Conservation (phyloP, 225 moss, liverwort and hornwort genomes). For the Polytrichum commune region DNA sequence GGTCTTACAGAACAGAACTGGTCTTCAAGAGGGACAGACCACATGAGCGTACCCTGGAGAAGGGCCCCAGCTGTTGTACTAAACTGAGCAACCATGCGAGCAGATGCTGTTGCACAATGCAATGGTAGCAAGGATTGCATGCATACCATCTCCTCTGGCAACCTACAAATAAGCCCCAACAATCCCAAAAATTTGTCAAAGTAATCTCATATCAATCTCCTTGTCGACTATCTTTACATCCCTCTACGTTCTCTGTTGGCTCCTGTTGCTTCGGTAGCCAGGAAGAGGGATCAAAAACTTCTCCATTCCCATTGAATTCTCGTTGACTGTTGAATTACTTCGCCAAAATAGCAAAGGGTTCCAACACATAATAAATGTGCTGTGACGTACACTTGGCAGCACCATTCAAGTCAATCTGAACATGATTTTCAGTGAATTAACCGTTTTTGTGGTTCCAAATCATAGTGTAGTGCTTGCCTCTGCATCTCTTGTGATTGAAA, state of each 20-base stretch:
- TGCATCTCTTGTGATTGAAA: too few species aligned
- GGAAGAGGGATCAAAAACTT: background rate
- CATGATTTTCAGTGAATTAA: too few species aligned
- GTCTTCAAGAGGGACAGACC: too few species aligned
- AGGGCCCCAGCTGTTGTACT: slow-evolving; percentile 60
- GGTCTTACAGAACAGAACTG: too few species aligned
- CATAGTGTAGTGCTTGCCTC: too few species aligned
- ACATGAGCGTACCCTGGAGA: slow-evolving; percentile 94
- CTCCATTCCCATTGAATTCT: too few species aligned
- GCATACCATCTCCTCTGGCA: slow-evolving; percentile 71
- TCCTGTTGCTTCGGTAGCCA: background rate
- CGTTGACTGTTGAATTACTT: too few species aligned
- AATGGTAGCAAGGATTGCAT: slow-evolving; percentile 70
- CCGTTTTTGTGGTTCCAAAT: too few species aligned
- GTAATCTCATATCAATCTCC: background rate
- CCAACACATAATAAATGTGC: too few species aligned
- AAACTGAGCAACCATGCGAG: slow-evolving; percentile 72
- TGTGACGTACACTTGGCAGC: too few species aligned
- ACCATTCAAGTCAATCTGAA: too few species aligned
- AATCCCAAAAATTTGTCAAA: slow-evolving; percentile 1
- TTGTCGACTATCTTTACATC: background rate
- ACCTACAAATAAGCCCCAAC: slow-evolving; percentile 21
- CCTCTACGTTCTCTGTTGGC: background rate
- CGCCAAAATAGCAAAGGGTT: too few species aligned
- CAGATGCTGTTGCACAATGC: slow-evolving; percentile 71